Evolutionary conservation across 106 monocot species (phyloP).

Genomic region (Dendrobium catenatum): DNA sequence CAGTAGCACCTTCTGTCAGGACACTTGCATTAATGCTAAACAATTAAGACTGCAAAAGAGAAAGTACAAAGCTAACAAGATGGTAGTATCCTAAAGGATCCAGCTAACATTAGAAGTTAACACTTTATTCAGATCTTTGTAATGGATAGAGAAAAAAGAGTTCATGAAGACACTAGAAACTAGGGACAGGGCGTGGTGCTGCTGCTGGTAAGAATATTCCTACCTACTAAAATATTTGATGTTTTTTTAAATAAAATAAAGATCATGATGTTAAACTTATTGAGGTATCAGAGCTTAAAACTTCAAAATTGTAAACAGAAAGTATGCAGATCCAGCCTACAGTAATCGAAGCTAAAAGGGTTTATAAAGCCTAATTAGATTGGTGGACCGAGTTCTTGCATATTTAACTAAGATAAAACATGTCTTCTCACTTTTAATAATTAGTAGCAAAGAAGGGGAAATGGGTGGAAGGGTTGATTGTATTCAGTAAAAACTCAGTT

Average conservation of each 20-base stretch:
- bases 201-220: not conserved
- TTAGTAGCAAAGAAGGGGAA: not conserved
- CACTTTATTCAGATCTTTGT: not conserved
- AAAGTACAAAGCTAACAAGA: too few species aligned
- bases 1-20: too few species aligned
- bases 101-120: not conserved
- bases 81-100: not conserved
- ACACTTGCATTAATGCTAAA: too few species aligned
- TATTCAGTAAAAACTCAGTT: not conserved
- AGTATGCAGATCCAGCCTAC: not conserved
- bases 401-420: not conserved
- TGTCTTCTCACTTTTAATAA: not conserved
- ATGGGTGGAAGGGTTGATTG: not conserved
- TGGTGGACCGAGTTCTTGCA: not conserved
- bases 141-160: not conserved
- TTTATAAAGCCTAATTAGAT: not conserved
- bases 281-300: too few species aligned
- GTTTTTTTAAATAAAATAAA: too few species aligned
- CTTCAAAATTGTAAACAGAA: not conserved
- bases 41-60: too few species aligned
- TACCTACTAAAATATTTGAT: not conserved
- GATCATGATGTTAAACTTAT: too few species aligned
- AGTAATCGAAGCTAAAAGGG: not conserved
- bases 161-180: not conserved
- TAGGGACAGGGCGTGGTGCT: not conserved